Evolutionary conservation across 2,329 filamentous ascomycete genomes (phyloP).

Genomic region (Colletotrichum navitas): DNA sequence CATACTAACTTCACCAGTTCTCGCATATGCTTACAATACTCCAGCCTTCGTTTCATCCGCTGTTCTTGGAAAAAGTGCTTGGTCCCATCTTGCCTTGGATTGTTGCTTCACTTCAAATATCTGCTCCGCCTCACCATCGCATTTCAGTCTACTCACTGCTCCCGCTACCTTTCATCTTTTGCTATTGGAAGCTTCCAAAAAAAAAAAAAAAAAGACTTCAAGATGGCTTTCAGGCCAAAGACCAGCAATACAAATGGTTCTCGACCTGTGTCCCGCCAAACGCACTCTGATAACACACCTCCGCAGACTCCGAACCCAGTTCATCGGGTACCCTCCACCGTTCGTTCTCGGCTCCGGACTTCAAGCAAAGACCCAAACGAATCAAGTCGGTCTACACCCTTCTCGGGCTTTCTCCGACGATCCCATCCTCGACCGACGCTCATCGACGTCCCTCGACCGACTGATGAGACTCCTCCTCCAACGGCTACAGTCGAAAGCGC

Average conservation of each 20-base stretch:
- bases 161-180: not conserved
- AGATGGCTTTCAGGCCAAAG: not conserved
- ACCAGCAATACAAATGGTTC: not conserved
- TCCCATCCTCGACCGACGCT: conserved; percentile 11
- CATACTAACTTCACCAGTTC: not conserved
- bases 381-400: conserved; percentile 4
- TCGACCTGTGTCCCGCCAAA: not conserved
- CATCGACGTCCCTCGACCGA: not conserved
- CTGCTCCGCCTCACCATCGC: not conserved
- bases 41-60: not conserved
- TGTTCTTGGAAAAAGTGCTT: not conserved
- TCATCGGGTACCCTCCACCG: not conserved
- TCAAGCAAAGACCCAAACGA: not conserved
- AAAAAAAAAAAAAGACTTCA: no score
- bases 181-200: not conserved
- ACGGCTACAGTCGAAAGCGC: not conserved
- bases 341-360: not conserved
- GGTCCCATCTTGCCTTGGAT: not conserved
- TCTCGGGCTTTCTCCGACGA: conserved; percentile 18
- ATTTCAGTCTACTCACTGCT: no score
- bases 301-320: not conserved
- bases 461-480: conserved; percentile 1
- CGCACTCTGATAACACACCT: not conserved
- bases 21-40: not conserved
- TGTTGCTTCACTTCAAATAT: not conserved